Base-by-base conservation (phyloP, 164 flowering plant species). In the Pachysandra terminalis region DNA sequence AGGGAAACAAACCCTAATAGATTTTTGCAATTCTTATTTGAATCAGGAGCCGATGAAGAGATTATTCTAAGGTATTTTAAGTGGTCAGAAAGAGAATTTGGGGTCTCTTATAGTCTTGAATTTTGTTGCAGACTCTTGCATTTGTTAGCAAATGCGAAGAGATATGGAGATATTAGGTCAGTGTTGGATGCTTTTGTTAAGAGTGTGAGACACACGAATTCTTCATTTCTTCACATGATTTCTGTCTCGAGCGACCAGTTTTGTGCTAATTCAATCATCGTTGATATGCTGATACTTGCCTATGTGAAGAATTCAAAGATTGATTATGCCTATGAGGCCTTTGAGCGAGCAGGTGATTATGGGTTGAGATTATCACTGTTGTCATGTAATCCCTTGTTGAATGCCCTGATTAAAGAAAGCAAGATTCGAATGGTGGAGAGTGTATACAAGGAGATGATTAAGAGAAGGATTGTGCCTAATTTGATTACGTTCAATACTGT, bases 271-370 rank as follows among this genome's bases (percentile, higher is more conserved):
- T 79, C 81, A 2, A 55, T 81, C 9, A 69, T 88, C 22, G 78
- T 75, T 69, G 89, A 88, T 72, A 85, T 86, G 87, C 75, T 88
- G 80, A 59, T 88, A 2, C 53, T 67, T 66, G 77, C 86, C 0
- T 85, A 77, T 82, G 85, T 76, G 63, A 41, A 59, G 57, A 83
- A 82, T 67, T 53, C 28, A 61, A 75, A 76, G 61, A 55, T 56
- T 17, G 76, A 73, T 40, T 67, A 70, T 59, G 90, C 81, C 0
- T 59, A 81, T n/a, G 90, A 83, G 64, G 87, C 82, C 5, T 86
- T 88, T 74, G 73, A 73, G 67, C 68, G 90, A 59, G 89, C 87
- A 32, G 84, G 85, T 25, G 82, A 86, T 80, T 88, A 85, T 64
- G 87, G 85, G 70, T 80, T 77, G 65, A 81, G 71, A 78, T 68